phyloP scores from a whole-genome alignment of 306 rosid species.

The Corylus americana region DNA sequence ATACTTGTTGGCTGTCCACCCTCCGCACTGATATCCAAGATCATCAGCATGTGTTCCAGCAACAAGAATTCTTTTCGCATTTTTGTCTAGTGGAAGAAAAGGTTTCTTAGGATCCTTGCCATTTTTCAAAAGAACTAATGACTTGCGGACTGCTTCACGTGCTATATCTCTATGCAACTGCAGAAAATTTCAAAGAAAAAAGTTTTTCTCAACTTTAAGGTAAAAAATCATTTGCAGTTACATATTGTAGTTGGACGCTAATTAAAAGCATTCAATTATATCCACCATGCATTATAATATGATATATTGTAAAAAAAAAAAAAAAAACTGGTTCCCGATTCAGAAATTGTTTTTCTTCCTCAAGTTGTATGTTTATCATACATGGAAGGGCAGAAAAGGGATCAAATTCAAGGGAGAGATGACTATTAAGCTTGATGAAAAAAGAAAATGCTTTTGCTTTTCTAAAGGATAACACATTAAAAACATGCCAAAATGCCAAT shows the following conservation, averaged over 20 bases:
- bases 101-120: slow-evolving; percentile 65
- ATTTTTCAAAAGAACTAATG: slow-evolving; percentile 83
- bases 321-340: background rate
- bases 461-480: slow-evolving; percentile 3
- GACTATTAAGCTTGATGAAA: slow-evolving; percentile 9
- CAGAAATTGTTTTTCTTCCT: background rate
- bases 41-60: slow-evolving; percentile 78
- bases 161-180: slow-evolving; percentile 85
- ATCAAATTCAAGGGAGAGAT: background rate
- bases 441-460: background rate
- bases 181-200: slow-evolving; percentile 23
- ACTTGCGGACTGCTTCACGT: slow-evolving; percentile 82
- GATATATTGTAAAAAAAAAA: background rate
- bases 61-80: slow-evolving; percentile 73
- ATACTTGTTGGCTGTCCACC: slow-evolving; percentile 75
- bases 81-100: slow-evolving; percentile 75
- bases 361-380: background rate
- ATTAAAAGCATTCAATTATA: background rate
- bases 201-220: background rate
- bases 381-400: background rate
- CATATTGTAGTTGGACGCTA: background rate
- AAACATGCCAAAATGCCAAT: slow-evolving; percentile 3
- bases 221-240: background rate
- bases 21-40: slow-evolving; percentile 91
- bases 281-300: background rate